Evolutionary conservation across 1,284 basidiomycete genomes (phyloP).

Genomic region (Bjerkandera adusta): DNA sequence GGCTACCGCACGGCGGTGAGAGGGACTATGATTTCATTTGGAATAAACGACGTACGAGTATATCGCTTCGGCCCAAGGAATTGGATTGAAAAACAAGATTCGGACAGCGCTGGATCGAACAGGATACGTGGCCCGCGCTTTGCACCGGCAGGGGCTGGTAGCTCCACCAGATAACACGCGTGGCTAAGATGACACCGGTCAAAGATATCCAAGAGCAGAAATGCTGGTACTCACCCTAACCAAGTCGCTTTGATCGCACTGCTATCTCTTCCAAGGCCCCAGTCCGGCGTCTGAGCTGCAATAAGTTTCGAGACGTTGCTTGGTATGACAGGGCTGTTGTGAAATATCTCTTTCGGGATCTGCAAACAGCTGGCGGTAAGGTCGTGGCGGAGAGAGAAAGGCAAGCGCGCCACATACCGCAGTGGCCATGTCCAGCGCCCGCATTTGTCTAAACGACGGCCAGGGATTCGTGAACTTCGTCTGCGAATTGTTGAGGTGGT

Average conservation of each 20-base stretch:
- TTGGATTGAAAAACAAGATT: slow-evolving; percentile 58
- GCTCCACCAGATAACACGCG: slow-evolving; percentile 70
- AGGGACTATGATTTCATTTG: neutral
- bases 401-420: neutral
- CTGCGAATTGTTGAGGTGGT: slow-evolving; percentile 22
- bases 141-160: slow-evolving; percentile 43
- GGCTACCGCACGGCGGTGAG: slow-evolving; percentile 42
- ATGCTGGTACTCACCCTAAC: slow-evolving; percentile 41
- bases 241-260: slow-evolving; percentile 60
- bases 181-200: slow-evolving; percentile 35
- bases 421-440: neutral
- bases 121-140: slow-evolving; percentile 59
- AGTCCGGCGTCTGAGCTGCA: slow-evolving; percentile 24
- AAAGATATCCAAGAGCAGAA: neutral
- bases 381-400: neutral
- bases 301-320: slow-evolving; percentile 22
- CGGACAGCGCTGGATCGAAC: slow-evolving; percentile 70
- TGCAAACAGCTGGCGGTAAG: neutral
- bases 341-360: neutral
- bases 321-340: slow-evolving; percentile 15
- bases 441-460: slow-evolving; percentile 24
- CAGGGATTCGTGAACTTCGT: slow-evolving; percentile 30
- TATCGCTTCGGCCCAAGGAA: slow-evolving; percentile 55
- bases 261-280: slow-evolving; percentile 19
- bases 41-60: slow-evolving; percentile 39